Conservation (phyloP, 352 stramenopile species). For the Pythium scleroteichum region DNA sequence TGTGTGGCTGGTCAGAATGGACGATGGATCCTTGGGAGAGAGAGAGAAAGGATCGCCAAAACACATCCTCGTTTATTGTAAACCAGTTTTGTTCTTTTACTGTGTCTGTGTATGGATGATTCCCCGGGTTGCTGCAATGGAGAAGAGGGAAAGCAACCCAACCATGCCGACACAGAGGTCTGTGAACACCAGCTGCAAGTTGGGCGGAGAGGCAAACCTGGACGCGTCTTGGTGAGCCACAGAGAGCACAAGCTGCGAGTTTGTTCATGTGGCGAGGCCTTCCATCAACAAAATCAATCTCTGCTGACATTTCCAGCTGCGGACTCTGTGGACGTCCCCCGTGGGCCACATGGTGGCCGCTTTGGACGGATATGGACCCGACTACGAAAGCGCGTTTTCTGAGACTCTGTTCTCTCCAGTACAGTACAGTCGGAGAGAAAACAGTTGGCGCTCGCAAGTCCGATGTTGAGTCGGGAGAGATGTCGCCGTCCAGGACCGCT, state of each 20-base stretch:
- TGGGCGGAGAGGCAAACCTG: too few relatives aligned
- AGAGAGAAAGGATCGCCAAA: too few relatives aligned
- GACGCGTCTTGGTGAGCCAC: slow-evolving; percentile 13
- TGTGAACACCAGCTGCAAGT: too few relatives aligned
- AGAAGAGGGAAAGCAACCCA: too few relatives aligned
- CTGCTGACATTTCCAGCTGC: too few relatives aligned
- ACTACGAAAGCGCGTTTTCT: not conserved
- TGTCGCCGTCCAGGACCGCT: not conserved
- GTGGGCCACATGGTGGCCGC: slow-evolving; percentile 1
- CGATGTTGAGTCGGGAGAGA: not conserved
- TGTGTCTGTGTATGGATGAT: too few relatives aligned
- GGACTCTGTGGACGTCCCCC: too few relatives aligned
- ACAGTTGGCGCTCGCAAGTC: not conserved
- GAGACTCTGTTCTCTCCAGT: slow-evolving; percentile 23
- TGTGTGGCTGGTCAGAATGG: too few relatives aligned
- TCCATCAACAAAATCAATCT: not conserved
- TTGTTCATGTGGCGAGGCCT: not conserved
- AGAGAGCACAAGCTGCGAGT: not conserved
- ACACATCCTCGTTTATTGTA: too few relatives aligned
- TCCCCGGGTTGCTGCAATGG: not conserved
- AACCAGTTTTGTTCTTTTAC: too few relatives aligned
- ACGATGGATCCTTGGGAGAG: too few relatives aligned
- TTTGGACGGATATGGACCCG: not conserved
- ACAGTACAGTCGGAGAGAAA: slow-evolving; percentile 11
- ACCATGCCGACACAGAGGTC: too few relatives aligned